Percentiles rank a stretch among this genome's conserved stretches.
Evolutionary conservation across 2,329 filamentous ascomycete genomes (phyloP).

Genomic region (Aspergillus sp.): DNA sequence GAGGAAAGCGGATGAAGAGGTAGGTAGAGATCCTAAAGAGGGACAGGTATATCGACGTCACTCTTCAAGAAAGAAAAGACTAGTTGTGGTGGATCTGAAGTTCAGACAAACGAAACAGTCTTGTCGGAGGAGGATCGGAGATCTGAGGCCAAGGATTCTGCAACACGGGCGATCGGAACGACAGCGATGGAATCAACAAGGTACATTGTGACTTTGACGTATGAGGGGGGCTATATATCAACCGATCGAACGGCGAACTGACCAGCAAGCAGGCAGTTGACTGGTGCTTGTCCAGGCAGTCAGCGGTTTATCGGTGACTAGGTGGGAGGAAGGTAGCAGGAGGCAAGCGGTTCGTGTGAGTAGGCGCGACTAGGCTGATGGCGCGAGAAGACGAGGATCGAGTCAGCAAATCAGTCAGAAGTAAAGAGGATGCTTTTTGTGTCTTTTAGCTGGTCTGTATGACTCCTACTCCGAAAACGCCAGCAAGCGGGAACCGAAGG

Average conservation of each 20-base stretch:
- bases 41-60: constrained; percentile 7
- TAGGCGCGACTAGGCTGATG: too few species aligned
- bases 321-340: constrained; percentile 3
- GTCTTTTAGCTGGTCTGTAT: neutral
- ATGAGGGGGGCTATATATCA: constrained; percentile 15
- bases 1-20: constrained; percentile 8
- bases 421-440: too few species aligned
- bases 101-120: constrained; percentile 20
- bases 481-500: neutral
- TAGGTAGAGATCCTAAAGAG: constrained; percentile 6
- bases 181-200: constrained; percentile 25
- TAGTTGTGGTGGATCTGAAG: neutral
- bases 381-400: too few species aligned
- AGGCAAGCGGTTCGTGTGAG: neutral
- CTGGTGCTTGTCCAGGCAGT: constrained; percentile 26
- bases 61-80: constrained; percentile 9
- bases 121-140: constrained; percentile 22
- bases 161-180: constrained; percentile 35
- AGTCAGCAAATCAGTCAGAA: too few species aligned
- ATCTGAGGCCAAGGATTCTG: constrained; percentile 27
- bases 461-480: neutral
- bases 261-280: constrained; percentile 24
- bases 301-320: constrained; percentile 13
- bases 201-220: constrained; percentile 31
- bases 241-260: constrained; percentile 25